A percentile compares a stretch with the other conserved stretches of the same genome.
phyloP scores from a whole-genome alignment of 345 rosid genomes.

The Euphorbia pulcherrima region DNA sequence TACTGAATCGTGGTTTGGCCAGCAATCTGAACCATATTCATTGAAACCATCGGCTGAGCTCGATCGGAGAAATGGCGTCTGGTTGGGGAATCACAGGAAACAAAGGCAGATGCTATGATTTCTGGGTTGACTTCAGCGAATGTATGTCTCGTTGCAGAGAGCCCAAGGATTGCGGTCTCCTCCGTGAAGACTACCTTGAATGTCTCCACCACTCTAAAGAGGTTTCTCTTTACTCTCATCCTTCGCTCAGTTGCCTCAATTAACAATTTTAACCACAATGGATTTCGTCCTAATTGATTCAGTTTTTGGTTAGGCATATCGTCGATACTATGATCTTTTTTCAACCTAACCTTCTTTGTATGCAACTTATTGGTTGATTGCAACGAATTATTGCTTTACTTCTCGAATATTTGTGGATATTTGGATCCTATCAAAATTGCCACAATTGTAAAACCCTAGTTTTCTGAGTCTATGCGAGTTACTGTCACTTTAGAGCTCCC shows the following conservation, averaged over 20 bases:
- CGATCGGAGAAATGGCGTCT: constrained; percentile 54
- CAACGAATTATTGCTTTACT: not conserved
- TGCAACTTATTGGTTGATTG: not conserved
- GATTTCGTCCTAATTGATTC: not conserved
- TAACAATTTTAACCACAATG: not conserved
- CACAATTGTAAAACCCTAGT: constrained; percentile 3
- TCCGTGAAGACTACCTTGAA: constrained; percentile 93
- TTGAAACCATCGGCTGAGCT: not conserved
- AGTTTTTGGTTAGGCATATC: not conserved
- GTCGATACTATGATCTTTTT: not conserved
- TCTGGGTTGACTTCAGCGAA: constrained; percentile 87
- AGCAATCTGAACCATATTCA: not conserved
- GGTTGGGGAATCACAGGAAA: constrained; percentile 97
- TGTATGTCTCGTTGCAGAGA: constrained; percentile 91
- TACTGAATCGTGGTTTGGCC: not conserved
- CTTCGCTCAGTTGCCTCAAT: not conserved
- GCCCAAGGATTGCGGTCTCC: constrained; percentile 89
- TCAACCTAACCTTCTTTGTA: not conserved
- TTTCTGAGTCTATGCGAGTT: not conserved
- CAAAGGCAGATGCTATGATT: constrained; percentile 94
- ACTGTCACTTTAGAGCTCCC: too few relatives aligned
- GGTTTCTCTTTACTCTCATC: constrained; percentile 32
- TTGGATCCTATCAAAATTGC: not conserved
- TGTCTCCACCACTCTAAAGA: constrained; percentile 99
- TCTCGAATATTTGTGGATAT: not conserved